phyloP scores from a whole-genome alignment of 2,329 filamentous ascomycete genomes.

The Aspergillus calidoustus region DNA sequence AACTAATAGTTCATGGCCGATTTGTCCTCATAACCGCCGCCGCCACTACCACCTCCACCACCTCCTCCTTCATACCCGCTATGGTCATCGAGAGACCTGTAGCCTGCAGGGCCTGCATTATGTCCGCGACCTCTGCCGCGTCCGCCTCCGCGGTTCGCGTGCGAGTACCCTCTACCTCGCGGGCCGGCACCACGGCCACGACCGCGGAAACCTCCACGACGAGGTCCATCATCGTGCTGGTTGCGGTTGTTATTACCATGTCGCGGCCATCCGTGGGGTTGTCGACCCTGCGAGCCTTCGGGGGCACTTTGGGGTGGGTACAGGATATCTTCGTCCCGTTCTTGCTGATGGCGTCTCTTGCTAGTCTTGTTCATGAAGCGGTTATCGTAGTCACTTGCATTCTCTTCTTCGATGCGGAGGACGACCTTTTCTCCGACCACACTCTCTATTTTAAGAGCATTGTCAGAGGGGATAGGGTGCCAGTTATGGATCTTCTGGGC shows the following conservation, averaged over 20 bases:
- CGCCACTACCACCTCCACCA: background rate
- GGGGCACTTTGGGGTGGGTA: slow-evolving; percentile 34
- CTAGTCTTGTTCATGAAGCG: slow-evolving; percentile 63
- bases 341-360: slow-evolving; percentile 64
- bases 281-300: slow-evolving; percentile 29
- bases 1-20: slow-evolving; percentile 47
- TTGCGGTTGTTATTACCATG: slow-evolving; percentile 37
- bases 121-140: slow-evolving; percentile 55
- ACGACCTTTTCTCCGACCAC: slow-evolving; percentile 85
- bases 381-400: slow-evolving; percentile 67
- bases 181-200: slow-evolving; percentile 46
- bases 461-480: slow-evolving; percentile 73
- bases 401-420: slow-evolving; percentile 77
- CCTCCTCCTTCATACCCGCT: slow-evolving; percentile 24
- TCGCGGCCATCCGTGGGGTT: slow-evolving; percentile 34
- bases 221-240: slow-evolving; percentile 51
- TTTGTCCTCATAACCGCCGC: slow-evolving; percentile 32
- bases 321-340: slow-evolving; percentile 57
- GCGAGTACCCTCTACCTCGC: slow-evolving; percentile 41
- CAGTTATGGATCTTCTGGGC: slow-evolving; percentile 82
- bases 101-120: slow-evolving; percentile 58
- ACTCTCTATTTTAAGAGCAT: slow-evolving; percentile 78
- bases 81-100: slow-evolving; percentile 70
- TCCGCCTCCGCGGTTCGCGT: slow-evolving; percentile 42
- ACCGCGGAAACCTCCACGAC: slow-evolving; percentile 39